Evolutionary conservation across 257 asterid genomes (phyloP).

Genomic region (Plectranthus barbatus): DNA sequence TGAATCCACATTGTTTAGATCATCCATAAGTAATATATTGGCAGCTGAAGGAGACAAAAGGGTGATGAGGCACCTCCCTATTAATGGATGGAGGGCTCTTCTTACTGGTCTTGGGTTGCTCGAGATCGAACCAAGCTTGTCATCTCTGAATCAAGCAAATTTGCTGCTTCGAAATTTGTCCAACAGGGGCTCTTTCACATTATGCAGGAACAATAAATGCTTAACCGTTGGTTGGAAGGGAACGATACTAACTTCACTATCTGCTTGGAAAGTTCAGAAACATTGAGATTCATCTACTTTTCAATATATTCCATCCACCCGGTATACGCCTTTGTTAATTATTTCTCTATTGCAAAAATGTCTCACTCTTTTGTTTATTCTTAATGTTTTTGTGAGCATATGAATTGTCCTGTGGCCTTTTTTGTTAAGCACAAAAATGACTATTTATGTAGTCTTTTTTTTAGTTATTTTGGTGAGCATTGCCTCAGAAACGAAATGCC

Average conservation of each 20-base stretch:
- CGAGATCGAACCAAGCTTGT: slow-evolving; percentile 26
- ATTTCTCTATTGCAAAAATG: not conserved
- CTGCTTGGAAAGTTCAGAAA: slow-evolving; percentile 34
- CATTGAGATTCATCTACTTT: not conserved
- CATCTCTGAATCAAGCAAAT: slow-evolving; percentile 28
- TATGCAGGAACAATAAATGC: slow-evolving; percentile 25
- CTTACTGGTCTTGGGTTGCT: slow-evolving; percentile 24
- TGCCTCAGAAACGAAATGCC: not conserved
- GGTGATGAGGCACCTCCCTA: slow-evolving; percentile 23
- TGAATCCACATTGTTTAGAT: slow-evolving; percentile 25
- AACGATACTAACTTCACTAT: slow-evolving; percentile 24
- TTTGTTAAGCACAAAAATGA: not conserved
- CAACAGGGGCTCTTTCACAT: slow-evolving; percentile 26
- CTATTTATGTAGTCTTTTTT: not conserved
- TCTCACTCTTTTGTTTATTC: not conserved
- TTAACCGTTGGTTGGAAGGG: slow-evolving; percentile 50
- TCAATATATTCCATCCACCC: not conserved
- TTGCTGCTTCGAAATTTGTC: slow-evolving; percentile 20
- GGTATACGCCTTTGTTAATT: not conserved
- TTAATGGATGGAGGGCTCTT: slow-evolving; percentile 31
- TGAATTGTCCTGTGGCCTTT: not conserved
- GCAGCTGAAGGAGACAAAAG: slow-evolving; percentile 35
- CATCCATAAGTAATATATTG: slow-evolving; percentile 28
- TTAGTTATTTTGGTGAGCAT: not conserved
- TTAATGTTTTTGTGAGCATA: not conserved